Conservation (phyloP, 2,329 filamentous ascomycete genomes). For the Tolypocladium ophioglossoides region DNA sequence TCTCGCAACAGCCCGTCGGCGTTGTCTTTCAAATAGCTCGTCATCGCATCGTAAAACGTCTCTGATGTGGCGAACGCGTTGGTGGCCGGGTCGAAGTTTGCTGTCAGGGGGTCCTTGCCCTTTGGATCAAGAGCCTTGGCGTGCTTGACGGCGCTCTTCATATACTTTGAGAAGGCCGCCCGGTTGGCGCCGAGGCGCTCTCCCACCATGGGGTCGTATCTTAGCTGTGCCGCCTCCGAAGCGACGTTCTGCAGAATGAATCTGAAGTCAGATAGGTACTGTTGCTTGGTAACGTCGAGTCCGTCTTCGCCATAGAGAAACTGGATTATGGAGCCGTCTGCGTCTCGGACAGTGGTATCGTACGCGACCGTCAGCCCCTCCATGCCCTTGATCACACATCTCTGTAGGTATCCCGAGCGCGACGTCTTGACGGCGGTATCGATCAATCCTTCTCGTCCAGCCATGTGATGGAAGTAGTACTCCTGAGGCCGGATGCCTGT, state of each 20-base stretch:
- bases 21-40: conserved; percentile 71
- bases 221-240: conserved; percentile 68
- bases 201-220: conserved; percentile 44
- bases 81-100: conserved; percentile 63
- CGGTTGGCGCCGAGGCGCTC: conserved; percentile 38
- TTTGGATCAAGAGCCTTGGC: conserved; percentile 45
- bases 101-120: conserved; percentile 64
- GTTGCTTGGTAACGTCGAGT: conserved; percentile 87
- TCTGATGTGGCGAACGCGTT: conserved; percentile 84
- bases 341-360: conserved; percentile 86
- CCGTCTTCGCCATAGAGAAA: conserved; percentile 97
- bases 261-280: conserved; percentile 79
- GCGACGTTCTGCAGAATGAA: conserved; percentile 81
- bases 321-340: conserved; percentile 86
- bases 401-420: conserved; percentile 88
- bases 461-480: conserved; percentile 99
- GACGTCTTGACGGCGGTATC: conserved; percentile 99
- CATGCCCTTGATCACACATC: conserved; percentile 98
- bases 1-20: conserved; percentile 45
- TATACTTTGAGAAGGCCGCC: conserved; percentile 58
- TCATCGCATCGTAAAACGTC: conserved; percentile 63
- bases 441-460: conserved; percentile 93
- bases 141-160: conserved; percentile 73
- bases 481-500: conserved; percentile 95
- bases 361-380: conserved; percentile 89